Conservation (phyloP, 345 rosid genomes). For the Cardamine occulta region DNA sequence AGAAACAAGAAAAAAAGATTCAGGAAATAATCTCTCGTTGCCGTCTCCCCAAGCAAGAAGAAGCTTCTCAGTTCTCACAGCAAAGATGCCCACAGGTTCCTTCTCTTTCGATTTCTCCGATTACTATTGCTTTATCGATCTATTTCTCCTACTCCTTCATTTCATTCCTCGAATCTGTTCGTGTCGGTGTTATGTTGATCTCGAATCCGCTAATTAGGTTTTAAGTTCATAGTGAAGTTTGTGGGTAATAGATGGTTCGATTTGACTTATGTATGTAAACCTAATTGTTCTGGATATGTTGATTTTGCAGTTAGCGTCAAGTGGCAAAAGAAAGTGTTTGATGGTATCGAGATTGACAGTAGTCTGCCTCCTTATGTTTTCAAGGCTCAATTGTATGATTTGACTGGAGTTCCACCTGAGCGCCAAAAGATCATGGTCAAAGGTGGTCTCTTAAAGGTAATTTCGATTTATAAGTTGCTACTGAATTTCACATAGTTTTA, state of each 20-base stretch:
- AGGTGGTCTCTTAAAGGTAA: conserved; percentile 93
- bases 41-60: conserved; percentile 64
- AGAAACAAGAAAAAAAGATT: neutral
- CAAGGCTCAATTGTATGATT: conserved; percentile 88
- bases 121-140: neutral
- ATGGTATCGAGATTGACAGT: conserved; percentile 76
- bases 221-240: neutral
- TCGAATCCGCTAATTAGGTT: conserved; percentile 21
- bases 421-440: conserved; percentile 98
- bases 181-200: conserved; percentile 12
- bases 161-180: neutral
- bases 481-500: neutral
- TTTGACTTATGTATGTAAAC: neutral
- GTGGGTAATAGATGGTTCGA: neutral
- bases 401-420: conserved; percentile 94
- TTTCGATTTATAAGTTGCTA: neutral
- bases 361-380: conserved; percentile 80
- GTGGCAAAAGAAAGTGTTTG: conserved; percentile 92
- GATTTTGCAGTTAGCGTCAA: conserved; percentile 74
- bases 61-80: conserved; percentile 19
- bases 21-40: conserved; percentile 21
- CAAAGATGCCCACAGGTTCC: conserved; percentile 69
- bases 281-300: conserved; percentile 20
- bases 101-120: conserved; percentile 7
- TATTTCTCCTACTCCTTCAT: neutral